Evolutionary conservation across 129 eudicot species (phyloP), one percentile per base, ranked within the genome.

Genomic region (Tagetes patula): DNA sequence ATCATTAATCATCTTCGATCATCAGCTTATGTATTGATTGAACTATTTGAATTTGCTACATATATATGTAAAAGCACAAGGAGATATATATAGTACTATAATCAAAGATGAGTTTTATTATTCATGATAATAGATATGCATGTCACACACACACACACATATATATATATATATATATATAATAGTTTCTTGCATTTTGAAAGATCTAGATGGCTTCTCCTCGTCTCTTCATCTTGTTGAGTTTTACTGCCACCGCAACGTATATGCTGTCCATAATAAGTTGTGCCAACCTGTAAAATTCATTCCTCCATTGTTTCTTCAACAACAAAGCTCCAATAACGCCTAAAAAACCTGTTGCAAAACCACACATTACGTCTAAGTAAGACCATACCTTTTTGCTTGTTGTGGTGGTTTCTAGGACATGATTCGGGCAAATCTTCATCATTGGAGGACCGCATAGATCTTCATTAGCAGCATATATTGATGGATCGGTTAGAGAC

Each of bases 341-440:
- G 31, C 72, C 72, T 31, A 32, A 65, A 65, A 65, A 43, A 8
- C 70, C 70, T 40, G 72, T 33, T 45, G 72, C 72, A 67, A 67
- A 67, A 67, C 72, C 72, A 31, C 42, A 10, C 32, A 31, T 31
- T 10, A 67, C 12, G 30, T 67, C 72, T 12, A 67, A 27, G 11
- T 32, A 67, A 33, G 11, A 45, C 72, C 72, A 67, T 67, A 67
- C 41, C 27, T 31, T 67, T 11, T 41, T 31, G 30, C 11, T 8
- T 31, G 38, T 53, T 53, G 32, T 42, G 12, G 55, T 59, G 41
- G 65, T 67, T 67, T 41, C 10, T 10, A 14, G 72, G 56, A 38
- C 42, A 46, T 12, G 37, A 67, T 43, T 43, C 3, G 11, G 2
- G 27, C 72, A 67, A 43, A 13, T 46, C 72, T 67, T 67, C 9